Evolutionary conservation across 768 basidiomycete species (phyloP).

Genomic region (Tylopilus felleus): DNA sequence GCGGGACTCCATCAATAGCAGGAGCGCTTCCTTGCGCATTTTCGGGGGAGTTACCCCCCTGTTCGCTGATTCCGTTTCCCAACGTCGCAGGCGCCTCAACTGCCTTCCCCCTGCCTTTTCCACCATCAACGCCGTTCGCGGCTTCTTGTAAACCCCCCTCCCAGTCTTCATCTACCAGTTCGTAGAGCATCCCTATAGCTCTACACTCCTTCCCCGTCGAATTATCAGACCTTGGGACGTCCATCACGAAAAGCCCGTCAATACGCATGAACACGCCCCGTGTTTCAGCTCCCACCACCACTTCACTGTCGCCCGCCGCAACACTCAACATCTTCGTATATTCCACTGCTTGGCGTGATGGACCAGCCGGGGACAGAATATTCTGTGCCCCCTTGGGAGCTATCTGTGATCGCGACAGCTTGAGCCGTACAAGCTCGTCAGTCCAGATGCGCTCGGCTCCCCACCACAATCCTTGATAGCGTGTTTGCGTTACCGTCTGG

Average conservation of each 20-base stretch:
- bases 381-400: constrained; percentile 61
- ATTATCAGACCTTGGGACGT: constrained; percentile 44
- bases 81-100: constrained; percentile 17
- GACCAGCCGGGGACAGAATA: constrained; percentile 62
- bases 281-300: constrained; percentile 23
- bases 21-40: constrained; percentile 18
- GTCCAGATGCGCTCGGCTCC: constrained; percentile 87
- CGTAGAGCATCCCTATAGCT: constrained; percentile 72
- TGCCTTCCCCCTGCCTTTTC: constrained; percentile 34
- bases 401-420: constrained; percentile 60
- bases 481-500: constrained; percentile 45
- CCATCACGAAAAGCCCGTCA: constrained; percentile 62
- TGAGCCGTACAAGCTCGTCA: constrained; percentile 80
- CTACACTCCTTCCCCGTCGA: constrained; percentile 53
- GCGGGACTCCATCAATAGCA: constrained; percentile 11
- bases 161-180: constrained; percentile 76
- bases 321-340: constrained; percentile 21
- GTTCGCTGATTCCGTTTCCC: constrained; percentile 5
- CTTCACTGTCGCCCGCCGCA: constrained; percentile 4
- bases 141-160: constrained; percentile 32
- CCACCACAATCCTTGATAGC: constrained; percentile 86
- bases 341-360: constrained; percentile 34
- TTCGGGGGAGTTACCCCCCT: neutral
- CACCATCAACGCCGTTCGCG: constrained; percentile 5
- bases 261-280: constrained; percentile 73